phyloP scores from a whole-genome alignment of 202 grass and related monocot species.

The Panicum virgatum region DNA sequence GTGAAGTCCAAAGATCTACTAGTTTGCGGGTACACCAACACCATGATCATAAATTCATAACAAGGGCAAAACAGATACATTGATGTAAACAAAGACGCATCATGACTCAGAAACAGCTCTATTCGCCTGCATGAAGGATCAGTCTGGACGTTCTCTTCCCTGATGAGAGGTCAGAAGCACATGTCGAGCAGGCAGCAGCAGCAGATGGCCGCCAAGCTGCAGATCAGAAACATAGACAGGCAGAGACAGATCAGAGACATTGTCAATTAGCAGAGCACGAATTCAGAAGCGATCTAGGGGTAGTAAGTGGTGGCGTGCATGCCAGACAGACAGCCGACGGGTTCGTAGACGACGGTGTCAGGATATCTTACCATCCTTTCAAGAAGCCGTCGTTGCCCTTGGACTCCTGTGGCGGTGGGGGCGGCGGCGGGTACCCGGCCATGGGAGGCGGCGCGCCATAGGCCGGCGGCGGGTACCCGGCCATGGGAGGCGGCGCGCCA shows the following conservation, averaged over 20 bases:
- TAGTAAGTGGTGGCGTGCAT: too few relatives aligned
- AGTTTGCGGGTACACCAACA: neutral
- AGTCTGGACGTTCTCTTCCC: neutral
- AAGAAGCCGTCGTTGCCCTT: conserved; percentile 60
- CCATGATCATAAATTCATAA: neutral
- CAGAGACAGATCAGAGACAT: neutral
- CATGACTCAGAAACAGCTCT: neutral
- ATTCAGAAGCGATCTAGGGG: too few relatives aligned
- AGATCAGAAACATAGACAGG: conserved; percentile 1
- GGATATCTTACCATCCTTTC: conserved; percentile 74
- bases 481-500: conserved; percentile 50
- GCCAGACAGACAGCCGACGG: too few relatives aligned
- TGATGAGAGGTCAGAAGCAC: conserved; percentile 61
- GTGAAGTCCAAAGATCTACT: neutral
- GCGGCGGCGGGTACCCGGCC: conserved; percentile 15
- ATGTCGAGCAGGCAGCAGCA: conserved; percentile 85
- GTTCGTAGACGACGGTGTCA: neutral
- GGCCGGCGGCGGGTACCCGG: conserved; percentile 32
- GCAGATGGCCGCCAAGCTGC: conserved; percentile 72
- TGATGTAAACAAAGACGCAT: neutral
- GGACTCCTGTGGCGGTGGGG: conserved; percentile 1
- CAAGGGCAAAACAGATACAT: neutral
- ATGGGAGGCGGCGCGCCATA: too few relatives aligned
- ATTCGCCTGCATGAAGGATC: neutral
- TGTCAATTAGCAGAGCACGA: too few relatives aligned